Evolutionary conservation across 1,284 basidiomycete genomes (phyloP).

Genomic region (Veloporphyrellus conicus): DNA sequence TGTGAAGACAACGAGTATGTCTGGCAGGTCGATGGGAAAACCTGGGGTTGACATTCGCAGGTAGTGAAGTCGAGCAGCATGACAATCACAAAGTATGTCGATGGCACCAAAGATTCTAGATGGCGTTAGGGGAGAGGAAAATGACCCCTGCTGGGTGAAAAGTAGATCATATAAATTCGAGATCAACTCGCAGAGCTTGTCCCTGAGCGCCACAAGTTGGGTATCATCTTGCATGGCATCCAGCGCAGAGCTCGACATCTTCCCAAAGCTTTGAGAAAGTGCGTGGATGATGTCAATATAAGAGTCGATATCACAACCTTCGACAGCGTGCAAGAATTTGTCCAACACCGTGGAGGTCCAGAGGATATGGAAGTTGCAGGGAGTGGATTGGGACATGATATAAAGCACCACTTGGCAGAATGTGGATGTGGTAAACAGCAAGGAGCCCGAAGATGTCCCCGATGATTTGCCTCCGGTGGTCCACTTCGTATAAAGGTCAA

Average conservation of each 20-base stretch:
- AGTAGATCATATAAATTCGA: slow-evolving; percentile 24
- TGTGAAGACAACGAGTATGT: slow-evolving; percentile 32
- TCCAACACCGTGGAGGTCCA: slow-evolving; percentile 42
- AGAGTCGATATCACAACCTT: slow-evolving; percentile 22
- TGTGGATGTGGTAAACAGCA: slow-evolving; percentile 28
- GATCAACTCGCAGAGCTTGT: slow-evolving; percentile 25
- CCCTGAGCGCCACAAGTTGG: slow-evolving; percentile 11
- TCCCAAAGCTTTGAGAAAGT: slow-evolving; percentile 17
- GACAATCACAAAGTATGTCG: slow-evolving; percentile 23
- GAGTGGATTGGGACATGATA: slow-evolving; percentile 12
- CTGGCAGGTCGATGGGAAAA: slow-evolving; percentile 21
- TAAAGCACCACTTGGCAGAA: slow-evolving; percentile 24
- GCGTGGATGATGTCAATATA: slow-evolving; percentile 17
- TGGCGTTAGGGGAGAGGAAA: background rate
- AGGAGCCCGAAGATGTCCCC: background rate
- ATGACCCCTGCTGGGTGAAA: slow-evolving; percentile 8
- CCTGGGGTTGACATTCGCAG: slow-evolving; percentile 9
- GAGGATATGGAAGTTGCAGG: slow-evolving; percentile 8
- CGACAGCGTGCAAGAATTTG: slow-evolving; percentile 31
- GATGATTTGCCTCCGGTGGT: slow-evolving; percentile 10
- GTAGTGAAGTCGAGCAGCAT: slow-evolving; percentile 14
- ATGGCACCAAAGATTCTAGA: slow-evolving; percentile 13
- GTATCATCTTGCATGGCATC: slow-evolving; percentile 2
- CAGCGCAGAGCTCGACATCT: background rate
- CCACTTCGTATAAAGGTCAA: slow-evolving; percentile 37